phyloP scores from a whole-genome alignment of 2,329 filamentous ascomycete species.

The Fusarium staphyleae region DNA sequence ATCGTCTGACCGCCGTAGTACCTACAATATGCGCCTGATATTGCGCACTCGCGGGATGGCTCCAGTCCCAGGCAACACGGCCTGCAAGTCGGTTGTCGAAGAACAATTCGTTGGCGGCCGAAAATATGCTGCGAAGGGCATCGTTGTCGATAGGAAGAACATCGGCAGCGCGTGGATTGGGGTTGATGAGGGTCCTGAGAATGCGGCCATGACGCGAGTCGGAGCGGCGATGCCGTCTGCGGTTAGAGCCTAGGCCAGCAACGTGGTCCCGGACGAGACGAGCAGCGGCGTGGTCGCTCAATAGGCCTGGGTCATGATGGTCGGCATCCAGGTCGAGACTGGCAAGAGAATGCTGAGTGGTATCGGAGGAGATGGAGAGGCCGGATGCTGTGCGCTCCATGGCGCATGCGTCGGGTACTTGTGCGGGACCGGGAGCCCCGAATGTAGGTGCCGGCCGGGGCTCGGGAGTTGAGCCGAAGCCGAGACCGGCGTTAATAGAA shows the following conservation, averaged over 20 bases:
- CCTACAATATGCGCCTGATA: slow-evolving; percentile 66
- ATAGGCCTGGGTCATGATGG: slow-evolving; percentile 45
- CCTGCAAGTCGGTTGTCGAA: slow-evolving; percentile 63
- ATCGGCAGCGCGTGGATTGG: slow-evolving; percentile 52
- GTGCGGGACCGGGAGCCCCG: slow-evolving; percentile 21
- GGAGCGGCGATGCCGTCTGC: slow-evolving; percentile 52
- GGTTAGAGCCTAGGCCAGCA: slow-evolving; percentile 41
- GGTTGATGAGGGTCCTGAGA: slow-evolving; percentile 63
- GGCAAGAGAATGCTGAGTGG: slow-evolving; percentile 42
- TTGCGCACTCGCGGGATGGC: slow-evolving; percentile 55
- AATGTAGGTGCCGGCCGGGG: slow-evolving; percentile 29
- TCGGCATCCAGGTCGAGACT: slow-evolving; percentile 35
- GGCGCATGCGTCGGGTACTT: slow-evolving; percentile 30
- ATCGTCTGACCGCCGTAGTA: slow-evolving; percentile 64
- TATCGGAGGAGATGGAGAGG: slow-evolving; percentile 55
- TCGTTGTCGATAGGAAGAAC: slow-evolving; percentile 62
- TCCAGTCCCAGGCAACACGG: slow-evolving; percentile 70
- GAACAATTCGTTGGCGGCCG: slow-evolving; percentile 68
- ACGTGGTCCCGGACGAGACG: slow-evolving; percentile 58
- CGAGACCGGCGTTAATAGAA: slow-evolving; percentile 24
- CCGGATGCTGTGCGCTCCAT: slow-evolving; percentile 61
- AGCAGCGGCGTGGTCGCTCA: slow-evolving; percentile 58
- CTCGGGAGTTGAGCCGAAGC: slow-evolving; percentile 24
- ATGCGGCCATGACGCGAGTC: slow-evolving; percentile 64
- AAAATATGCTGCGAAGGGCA: slow-evolving; percentile 65